A percentile compares a stretch with the other conserved stretches of the same genome.
Conservation (phyloP, 2,329 filamentous ascomycete species). For the Cercospora sojina region DNA sequence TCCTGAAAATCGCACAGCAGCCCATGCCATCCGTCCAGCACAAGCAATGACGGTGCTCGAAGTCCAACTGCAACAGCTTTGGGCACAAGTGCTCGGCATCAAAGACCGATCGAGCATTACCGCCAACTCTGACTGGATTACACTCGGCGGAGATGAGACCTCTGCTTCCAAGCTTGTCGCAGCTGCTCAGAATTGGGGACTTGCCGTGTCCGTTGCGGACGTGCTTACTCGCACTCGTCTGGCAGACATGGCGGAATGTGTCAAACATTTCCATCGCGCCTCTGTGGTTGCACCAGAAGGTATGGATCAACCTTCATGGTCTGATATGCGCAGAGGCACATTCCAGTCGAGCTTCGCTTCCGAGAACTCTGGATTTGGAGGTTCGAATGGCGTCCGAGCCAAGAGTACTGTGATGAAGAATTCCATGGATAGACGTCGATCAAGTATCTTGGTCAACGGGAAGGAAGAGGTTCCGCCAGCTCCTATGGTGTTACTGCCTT, state of each 20-base stretch:
- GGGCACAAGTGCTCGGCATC: slow-evolving; percentile 15
- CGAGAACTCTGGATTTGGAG: background rate
- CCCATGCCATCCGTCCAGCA: slow-evolving; percentile 2
- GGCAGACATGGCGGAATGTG: slow-evolving; percentile 13
- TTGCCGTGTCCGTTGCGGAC: slow-evolving; percentile 6
- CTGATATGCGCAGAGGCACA: slow-evolving; percentile 10
- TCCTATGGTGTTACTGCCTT: slow-evolving; percentile 4
- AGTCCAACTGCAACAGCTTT: slow-evolving; percentile 15
- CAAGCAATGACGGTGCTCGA: slow-evolving; percentile 16
- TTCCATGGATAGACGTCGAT: slow-evolving; percentile 2
- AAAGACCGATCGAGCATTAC: slow-evolving; percentile 14
- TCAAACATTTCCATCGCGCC: slow-evolving; percentile 14
- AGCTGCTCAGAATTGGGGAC: slow-evolving; percentile 12
- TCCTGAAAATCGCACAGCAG: slow-evolving; percentile 1
- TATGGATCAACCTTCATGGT: slow-evolving; percentile 7
- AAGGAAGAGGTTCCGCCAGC: background rate
- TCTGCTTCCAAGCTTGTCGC: slow-evolving; percentile 1
- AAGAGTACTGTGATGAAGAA: background rate
- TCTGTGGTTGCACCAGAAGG: slow-evolving; percentile 12
- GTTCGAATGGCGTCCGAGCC: background rate
- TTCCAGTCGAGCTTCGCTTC: slow-evolving; percentile 12
- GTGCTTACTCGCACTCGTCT: slow-evolving; percentile 9
- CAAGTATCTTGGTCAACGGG: slow-evolving; percentile 9
- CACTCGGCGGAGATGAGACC: slow-evolving; percentile 6
- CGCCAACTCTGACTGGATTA: slow-evolving; percentile 13